Base-by-base conservation (phyloP, 306 rosid genomes). In the Acacia melanoxylon region DNA sequence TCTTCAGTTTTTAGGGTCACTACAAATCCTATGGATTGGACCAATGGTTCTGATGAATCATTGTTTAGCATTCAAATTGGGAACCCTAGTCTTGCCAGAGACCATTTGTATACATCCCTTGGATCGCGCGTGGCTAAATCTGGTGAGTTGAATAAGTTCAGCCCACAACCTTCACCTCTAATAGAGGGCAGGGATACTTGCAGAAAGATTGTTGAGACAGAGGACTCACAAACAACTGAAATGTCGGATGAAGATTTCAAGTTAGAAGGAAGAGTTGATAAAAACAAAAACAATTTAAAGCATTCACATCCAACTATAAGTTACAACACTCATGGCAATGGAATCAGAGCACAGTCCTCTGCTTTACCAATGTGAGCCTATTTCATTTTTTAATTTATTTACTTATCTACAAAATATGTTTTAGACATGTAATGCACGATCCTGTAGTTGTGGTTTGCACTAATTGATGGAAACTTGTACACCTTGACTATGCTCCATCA, bases 41-140 rank as follows among this genome's bases (percentile, higher is more conserved):
- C 98, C 76, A 61, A 71, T 80, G 89, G 86, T 86, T 95, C 99
- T 48, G 91, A 93, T 81, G 99, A 95, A 0, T 95, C 98, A 24
- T 77, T 95, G 65, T 95, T 95, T 85, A 95, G 99, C 91, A 76
- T 95, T 86, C 90, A 91, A 22, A 1, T 90, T 33, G 98, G 90
- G 78, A 89, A 83, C 59, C 31, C 19, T 27, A 95, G 95, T 85
- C 88, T 90, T 74, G 68, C 89, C 77, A 84, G 87, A 82, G 95
- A 91, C 42, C 81, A 52, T 4, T 22, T 76, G 56, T 10, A 49
- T 75, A 58, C 72, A 79, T 33, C 66, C 52, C 78, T 74, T 74
- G 97, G 90, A 41, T 31, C 74, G 27, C 16, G 19, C 59, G 71
- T 75, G 68, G 68, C 72, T 62, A 87, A 89, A 83, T 83, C 89